Percentiles rank a stretch among this genome's conserved stretches.
phyloP scores from a whole-genome alignment of 345 rosid species.

The Streptanthus diversifolius region DNA sequence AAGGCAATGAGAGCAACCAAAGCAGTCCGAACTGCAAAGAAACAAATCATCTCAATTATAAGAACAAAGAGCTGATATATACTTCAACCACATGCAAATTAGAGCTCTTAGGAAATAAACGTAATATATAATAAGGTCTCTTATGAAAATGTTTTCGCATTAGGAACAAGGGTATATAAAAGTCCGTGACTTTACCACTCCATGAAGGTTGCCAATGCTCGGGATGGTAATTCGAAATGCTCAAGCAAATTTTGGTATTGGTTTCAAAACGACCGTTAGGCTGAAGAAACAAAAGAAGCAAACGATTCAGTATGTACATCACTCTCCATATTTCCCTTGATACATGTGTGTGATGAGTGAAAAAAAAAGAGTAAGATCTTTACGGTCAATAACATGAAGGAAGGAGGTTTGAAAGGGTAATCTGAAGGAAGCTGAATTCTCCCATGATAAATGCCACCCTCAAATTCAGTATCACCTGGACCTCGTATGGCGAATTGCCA shows the following conservation, averaged over 20 bases:
- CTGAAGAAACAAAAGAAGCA: constrained; percentile 26
- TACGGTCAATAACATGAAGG: too few relatives aligned
- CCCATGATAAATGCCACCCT: constrained; percentile 97
- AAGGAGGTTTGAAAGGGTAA: constrained; percentile 53
- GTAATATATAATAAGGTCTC: background rate
- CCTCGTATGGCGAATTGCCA: constrained; percentile 99
- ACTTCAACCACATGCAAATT: background rate
- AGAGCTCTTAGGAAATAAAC: background rate
- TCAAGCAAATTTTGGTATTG: constrained; percentile 89
- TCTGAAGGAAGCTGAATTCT: constrained; percentile 93
- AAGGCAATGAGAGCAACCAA: constrained; percentile 90
- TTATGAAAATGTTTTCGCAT: background rate
- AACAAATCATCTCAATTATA: background rate
- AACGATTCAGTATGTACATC: background rate
- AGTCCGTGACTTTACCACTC: constrained; percentile 57
- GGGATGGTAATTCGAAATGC: constrained; percentile 96
- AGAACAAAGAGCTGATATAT: background rate
- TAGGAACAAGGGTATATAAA: background rate
- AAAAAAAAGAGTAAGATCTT: background rate
- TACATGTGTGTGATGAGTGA: background rate
- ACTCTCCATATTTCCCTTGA: background rate
- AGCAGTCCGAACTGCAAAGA: constrained; percentile 86
- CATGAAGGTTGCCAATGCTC: constrained; percentile 99
- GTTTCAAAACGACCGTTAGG: constrained; percentile 95
- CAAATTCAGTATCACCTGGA: constrained; percentile 77